These are phyloP conservation scores for Parastagonospora nodorum DNA, from an alignment of 2,329 filamentous ascomycete species.

Conservation along the genomic window DNA sequence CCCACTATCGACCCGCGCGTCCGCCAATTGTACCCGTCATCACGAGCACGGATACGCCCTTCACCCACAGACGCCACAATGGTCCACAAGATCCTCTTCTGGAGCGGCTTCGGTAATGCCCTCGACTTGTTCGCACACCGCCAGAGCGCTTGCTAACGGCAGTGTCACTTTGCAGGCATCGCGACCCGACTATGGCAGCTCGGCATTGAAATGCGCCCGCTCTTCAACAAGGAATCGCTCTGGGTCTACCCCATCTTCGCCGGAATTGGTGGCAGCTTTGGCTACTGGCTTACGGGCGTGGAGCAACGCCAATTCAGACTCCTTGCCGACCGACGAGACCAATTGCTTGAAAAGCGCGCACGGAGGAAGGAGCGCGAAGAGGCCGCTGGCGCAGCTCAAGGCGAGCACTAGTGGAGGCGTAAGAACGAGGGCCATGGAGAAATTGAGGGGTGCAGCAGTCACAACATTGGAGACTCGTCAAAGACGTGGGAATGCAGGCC, in stretches of 20 bases:
- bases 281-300: constrained; percentile 94
- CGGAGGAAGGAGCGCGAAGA: constrained; percentile 72
- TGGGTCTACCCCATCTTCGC: constrained; percentile 94
- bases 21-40: constrained; percentile 20
- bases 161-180: constrained; percentile 65
- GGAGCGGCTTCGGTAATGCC: constrained; percentile 85
- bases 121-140: constrained; percentile 17
- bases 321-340: constrained; percentile 76
- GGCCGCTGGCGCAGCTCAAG: constrained; percentile 18
- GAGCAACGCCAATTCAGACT: constrained; percentile 80
- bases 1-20: constrained; percentile 4
- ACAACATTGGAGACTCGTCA: neutral
- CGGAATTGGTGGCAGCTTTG: constrained; percentile 84
- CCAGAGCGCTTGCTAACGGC: constrained; percentile 28
- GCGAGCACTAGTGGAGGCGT: constrained; percentile 22
- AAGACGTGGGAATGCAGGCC: neutral
- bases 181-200: constrained; percentile 95
- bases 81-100: constrained; percentile 72
- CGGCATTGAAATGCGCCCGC: constrained; percentile 96
- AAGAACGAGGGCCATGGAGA: neutral
- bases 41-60: constrained; percentile 6
- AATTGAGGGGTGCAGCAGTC: neutral
- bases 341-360: constrained; percentile 86
- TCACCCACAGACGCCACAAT: constrained; percentile 39
- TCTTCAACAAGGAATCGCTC: constrained; percentile 82